Conservation (phyloP, 2,329 filamentous ascomycete genomes). For the Phoma sp. region DNA sequence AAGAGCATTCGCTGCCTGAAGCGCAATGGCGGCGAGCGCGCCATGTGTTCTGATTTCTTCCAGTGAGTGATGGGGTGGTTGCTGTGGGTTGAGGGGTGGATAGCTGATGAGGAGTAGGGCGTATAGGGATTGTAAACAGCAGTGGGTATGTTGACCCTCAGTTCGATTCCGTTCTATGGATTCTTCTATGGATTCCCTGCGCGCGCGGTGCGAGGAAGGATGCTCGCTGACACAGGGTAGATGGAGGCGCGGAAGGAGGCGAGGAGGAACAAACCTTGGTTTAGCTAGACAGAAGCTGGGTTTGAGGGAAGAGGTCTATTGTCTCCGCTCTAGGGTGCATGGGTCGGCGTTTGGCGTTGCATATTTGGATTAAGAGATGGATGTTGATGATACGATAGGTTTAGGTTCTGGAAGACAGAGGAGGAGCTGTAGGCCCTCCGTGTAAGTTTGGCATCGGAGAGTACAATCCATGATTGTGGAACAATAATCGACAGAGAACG, state of each 20-base stretch:
- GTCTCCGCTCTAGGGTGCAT: slow-evolving; percentile 11
- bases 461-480: no score
- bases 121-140: slow-evolving; percentile 92
- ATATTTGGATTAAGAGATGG: slow-evolving; percentile 5
- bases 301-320: neutral
- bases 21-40: slow-evolving; percentile 82
- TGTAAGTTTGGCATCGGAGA: no score
- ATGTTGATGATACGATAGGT: neutral
- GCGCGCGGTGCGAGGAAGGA: neutral
- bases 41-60: slow-evolving; percentile 95
- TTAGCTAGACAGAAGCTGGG: slow-evolving; percentile 13
- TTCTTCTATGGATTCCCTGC: neutral
- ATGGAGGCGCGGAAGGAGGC: slow-evolving; percentile 34
- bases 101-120: slow-evolving; percentile 61
- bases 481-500: no score
- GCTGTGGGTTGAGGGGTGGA: neutral
- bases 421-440: no score
- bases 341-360: slow-evolving; percentile 5
- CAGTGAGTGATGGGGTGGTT: slow-evolving; percentile 64
- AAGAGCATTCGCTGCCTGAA: slow-evolving; percentile 86
- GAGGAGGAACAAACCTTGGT: slow-evolving; percentile 29
- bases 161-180: neutral
- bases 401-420: no score
- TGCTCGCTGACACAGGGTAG: slow-evolving; percentile 16
- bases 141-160: slow-evolving; percentile 71